Base-by-base conservation (phyloP, 495 filamentous ascomycete genomes). In the Penicillium egyptiacum region DNA sequence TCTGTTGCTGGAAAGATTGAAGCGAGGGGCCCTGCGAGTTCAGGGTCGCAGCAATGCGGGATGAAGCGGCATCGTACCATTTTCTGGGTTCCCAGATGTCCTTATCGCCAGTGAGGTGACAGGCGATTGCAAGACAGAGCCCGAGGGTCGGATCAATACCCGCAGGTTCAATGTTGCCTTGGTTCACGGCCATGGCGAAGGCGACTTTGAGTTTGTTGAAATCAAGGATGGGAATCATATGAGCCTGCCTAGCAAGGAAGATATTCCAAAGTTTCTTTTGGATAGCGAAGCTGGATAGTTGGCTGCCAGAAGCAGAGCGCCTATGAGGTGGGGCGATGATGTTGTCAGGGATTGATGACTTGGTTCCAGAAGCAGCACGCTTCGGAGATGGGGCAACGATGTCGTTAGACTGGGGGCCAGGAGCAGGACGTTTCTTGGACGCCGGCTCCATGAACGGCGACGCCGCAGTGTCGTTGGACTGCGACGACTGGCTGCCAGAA, bases 1-100 rank as follows among this genome's bases (percentile, higher is more conserved):
- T 50, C 10, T 39, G 48, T 5, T 30, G 53, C n/a, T 67, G 58
- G 14, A 61, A 51, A 16, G 2, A 35, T 26, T 26, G 19, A 19
- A 55, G 11, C 1, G 19, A 48, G 3, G 12, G 5, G 26, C 11
- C 2, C 23, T 23, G 11, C 16, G 17, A 20, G 2, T 25, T 4
- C 2, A 40, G 2, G 16, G n/a, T 37, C 1, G 16, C n/a, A 26
- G 11, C 16, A 3, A 42, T 28, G 19, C 26, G 14, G 17, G 50
- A 52, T 11, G 9, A 1, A 26, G 42, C 53, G 9, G n/a, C 9
- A n/a, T 40, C 30, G 16, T 41, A 31, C 41, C 42, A 56, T 17
- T 48, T 12, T 1, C 2, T 12, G 14, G 43, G 4, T 17, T 40
- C 12, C 41, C 41, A 26, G 2, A 49, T 5, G 4, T 1, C 1